Conservation (phyloP, 495 filamentous ascomycete genomes). For the Penicillium angulare region DNA sequence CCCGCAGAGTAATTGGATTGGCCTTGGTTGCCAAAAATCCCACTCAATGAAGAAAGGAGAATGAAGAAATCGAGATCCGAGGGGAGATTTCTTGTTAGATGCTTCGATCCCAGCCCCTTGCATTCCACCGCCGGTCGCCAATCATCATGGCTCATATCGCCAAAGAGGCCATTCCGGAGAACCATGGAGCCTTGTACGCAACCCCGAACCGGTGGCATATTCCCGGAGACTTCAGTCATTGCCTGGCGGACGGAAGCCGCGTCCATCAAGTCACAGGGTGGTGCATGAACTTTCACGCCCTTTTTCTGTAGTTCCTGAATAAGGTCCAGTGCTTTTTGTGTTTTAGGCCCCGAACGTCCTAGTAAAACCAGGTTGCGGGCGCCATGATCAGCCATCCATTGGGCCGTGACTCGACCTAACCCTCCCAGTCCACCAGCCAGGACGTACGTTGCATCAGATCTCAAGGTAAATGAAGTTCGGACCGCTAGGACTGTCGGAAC, state of each 20-base stretch:
- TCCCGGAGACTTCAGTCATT: neutral
- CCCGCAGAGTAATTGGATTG: neutral
- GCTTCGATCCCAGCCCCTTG: neutral
- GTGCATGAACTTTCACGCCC: neutral
- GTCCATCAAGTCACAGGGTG: neutral
- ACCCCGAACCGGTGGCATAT: neutral
- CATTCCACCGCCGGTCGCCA: neutral
- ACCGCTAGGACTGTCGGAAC: neutral
- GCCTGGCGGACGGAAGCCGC: neutral
- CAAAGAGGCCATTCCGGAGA: neutral
- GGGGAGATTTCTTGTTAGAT: neutral
- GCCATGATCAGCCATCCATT: neutral
- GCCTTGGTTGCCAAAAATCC: neutral
- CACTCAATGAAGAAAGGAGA: neutral
- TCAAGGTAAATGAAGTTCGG: neutral
- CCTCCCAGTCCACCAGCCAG: neutral
- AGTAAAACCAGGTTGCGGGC: neutral
- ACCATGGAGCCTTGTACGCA: neutral
- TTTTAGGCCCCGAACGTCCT: neutral
- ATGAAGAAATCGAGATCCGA: neutral
- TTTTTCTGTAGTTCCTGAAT: neutral
- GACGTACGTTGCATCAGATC: neutral
- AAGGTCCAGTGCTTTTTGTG: neutral
- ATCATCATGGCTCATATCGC: neutral
- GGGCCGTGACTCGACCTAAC: neutral